A percentile compares a stretch with the other conserved stretches of the same genome.
Conservation (phyloP, 2,329 filamentous ascomycete genomes). For the Clonostachys rhizophaga region DNA sequence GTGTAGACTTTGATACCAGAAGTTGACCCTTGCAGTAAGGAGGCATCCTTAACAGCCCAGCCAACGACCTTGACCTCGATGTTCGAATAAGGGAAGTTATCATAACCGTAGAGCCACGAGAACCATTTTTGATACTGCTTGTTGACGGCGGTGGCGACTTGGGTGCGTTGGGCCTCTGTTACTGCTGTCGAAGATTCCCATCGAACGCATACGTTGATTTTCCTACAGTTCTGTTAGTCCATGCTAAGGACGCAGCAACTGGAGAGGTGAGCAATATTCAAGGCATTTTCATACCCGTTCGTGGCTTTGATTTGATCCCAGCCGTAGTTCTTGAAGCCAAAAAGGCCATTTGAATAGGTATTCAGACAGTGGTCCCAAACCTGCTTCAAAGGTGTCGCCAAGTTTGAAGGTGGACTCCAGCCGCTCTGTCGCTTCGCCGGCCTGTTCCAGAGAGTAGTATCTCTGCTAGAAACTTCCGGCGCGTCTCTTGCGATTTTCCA, state of each 20-base stretch:
- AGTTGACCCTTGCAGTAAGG: conserved; percentile 28
- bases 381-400: neutral
- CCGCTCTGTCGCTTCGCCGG: conserved; percentile 23
- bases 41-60: conserved; percentile 33
- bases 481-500: too few relatives aligned
- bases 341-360: neutral
- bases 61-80: conserved; percentile 33
- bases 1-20: conserved; percentile 33
- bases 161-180: conserved; percentile 27
- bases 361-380: neutral
- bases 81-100: conserved; percentile 32
- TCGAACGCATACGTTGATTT: conserved; percentile 29
- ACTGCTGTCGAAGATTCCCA: conserved; percentile 33
- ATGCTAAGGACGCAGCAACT: too few relatives aligned
- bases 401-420: neutral
- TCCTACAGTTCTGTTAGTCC: neutral
- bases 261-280: too few relatives aligned
- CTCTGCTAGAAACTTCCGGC: neutral
- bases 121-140: conserved; percentile 32
- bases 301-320: neutral
- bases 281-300: neutral
- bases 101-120: conserved; percentile 33
- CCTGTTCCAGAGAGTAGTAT: conserved; percentile 17
- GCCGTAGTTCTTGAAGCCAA: neutral
- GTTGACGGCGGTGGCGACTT: conserved; percentile 25